Conservation (phyloP, 176 grass and related monocot genomes). For the Phragmites australis region DNA sequence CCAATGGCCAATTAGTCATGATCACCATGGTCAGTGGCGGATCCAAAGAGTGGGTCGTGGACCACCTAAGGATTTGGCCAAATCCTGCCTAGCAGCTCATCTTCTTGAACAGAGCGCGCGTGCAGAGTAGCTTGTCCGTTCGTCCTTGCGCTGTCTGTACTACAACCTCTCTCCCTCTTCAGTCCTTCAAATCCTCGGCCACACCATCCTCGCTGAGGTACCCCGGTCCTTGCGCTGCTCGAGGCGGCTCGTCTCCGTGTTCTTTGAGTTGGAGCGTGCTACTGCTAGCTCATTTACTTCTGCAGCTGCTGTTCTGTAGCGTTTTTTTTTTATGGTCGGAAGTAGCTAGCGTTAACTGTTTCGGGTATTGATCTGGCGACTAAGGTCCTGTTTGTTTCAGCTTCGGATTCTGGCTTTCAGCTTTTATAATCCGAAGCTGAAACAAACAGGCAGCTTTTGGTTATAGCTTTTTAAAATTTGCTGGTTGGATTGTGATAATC, state of each 20-base stretch:
- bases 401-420: no score
- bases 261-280: no score
- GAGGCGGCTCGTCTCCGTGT: conserved; percentile 44
- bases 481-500: no score
- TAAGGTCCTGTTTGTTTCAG: no score
- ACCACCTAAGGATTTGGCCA: no score
- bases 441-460: no score
- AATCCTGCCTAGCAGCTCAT: no score
- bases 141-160: conserved; percentile 34
- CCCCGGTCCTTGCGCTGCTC: conserved; percentile 40
- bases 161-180: conserved; percentile 38
- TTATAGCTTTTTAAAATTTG: no score
- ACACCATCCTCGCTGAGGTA: not conserved
- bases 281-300: conserved; percentile 49
- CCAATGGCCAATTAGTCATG: conserved; percentile 50
- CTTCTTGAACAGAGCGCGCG: conserved; percentile 30
- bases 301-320: conserved; percentile 19
- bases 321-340: conserved; percentile 17
- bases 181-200: conserved; percentile 23
- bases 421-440: no score
- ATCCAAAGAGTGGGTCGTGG: no score
- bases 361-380: conserved; percentile 40
- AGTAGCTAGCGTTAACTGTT: conserved; percentile 47
- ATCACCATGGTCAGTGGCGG: no score
- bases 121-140: conserved; percentile 13